Base-by-base conservation (phyloP, 345 rosid species). In the Litchi chinensis region DNA sequence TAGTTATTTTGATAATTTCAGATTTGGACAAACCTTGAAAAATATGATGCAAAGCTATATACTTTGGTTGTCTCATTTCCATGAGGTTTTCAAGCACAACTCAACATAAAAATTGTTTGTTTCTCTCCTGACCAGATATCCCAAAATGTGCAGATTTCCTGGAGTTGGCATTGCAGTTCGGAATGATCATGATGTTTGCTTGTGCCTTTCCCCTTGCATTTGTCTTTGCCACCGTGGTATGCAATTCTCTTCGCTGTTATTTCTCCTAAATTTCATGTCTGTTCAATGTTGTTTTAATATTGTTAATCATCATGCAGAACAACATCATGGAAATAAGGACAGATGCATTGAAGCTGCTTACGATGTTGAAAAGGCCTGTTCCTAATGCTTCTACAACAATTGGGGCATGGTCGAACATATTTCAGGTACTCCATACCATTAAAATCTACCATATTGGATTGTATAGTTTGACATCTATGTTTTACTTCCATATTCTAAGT, bases 131-230 rank as follows among this genome's bases (percentile, higher is more conserved):
- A 72, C 64, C 22, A 56, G 16, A 63, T 16, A 57, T 41, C 37
- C 22, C 68, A 70, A 50, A 26, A 0, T 70, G 22, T 87, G 88
- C 87, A 92, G 98, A 95, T 83, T 91, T 85, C 71, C 91, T 95
- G 75, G 96, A 88, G 92, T 81, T 95, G 76, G 89, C 94, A 37
- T 87, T 95, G 84, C 98, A 95, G 80, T 93, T 95, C 70, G 99
- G 99, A 83, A 93, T 90, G 98, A 88, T 93, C 84, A 92, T 93
- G 99, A 95, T 95, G 99, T 93, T 93, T 78, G 99, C 99, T 73
- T 92, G 99, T 77, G 99, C 98, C 65, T 93, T 90, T 76, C 98
- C 98, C 77, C 92, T 91, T 26, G 95, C 93, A 75, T 95, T 95
- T 82, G 87, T 88, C 70, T 89, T 93, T 70, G 88, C 93, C 80